Conservation (phyloP, 306 rosid species). For the Gynostemma pentaphyllum region DNA sequence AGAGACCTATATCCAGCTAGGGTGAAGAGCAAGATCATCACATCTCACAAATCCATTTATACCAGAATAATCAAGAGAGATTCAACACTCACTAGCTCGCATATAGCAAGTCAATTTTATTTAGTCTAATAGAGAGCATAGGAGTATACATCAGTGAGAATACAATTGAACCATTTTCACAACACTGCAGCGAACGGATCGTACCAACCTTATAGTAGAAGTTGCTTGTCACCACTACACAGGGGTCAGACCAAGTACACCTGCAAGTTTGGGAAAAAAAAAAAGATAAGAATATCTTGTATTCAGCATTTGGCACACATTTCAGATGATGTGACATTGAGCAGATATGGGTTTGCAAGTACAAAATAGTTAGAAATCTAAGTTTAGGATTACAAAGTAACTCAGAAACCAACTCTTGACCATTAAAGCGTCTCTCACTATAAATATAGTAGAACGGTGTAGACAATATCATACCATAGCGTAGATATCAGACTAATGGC, state of each 20-base stretch:
- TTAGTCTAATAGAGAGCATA: not conserved
- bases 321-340: not conserved
- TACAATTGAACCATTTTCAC: not conserved
- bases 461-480: not conserved
- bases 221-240: constrained; percentile 15
- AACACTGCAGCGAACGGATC: not conserved
- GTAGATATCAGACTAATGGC: not conserved
- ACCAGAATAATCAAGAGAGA: not conserved
- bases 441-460: not conserved
- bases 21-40: too few species aligned
- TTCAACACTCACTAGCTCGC: not conserved
- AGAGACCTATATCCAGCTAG: too few species aligned
- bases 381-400: not conserved
- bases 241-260: constrained; percentile 74
- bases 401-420: not conserved
- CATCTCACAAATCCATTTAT: not conserved
- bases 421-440: too few species aligned
- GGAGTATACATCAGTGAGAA: not conserved
- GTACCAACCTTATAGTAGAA: not conserved
- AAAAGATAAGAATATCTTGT: constrained; percentile 5
- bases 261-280: constrained; percentile 20
- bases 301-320: not conserved
- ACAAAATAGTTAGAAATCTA: not conserved
- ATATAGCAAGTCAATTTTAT: constrained; percentile 3
- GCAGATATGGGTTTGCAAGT: not conserved